phyloP scores from a whole-genome alignment of 2,329 filamentous ascomycete genomes.

The Fusarium neocosmosporiellum region DNA sequence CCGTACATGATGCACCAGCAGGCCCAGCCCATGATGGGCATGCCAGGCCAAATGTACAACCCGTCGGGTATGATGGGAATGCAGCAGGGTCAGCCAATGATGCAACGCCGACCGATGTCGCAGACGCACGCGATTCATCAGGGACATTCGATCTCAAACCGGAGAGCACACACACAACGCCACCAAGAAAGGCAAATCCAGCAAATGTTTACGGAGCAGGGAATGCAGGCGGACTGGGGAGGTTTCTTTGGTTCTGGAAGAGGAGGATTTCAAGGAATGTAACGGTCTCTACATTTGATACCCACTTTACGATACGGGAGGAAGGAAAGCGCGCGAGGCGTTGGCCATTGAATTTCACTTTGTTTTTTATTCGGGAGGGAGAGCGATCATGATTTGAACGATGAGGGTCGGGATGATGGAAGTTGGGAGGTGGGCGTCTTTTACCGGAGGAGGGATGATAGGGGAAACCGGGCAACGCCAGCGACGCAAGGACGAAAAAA shows the following conservation, averaged over 20 bases:
- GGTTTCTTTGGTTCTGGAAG: slow-evolving; percentile 59
- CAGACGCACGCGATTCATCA: slow-evolving; percentile 41
- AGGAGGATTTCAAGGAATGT: slow-evolving; percentile 58
- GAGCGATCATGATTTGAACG: slow-evolving; percentile 39
- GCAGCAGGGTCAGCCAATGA: slow-evolving; percentile 49
- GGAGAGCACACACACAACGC: slow-evolving; percentile 41
- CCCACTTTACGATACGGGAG: slow-evolving; percentile 50
- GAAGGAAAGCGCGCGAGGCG: slow-evolving; percentile 41
- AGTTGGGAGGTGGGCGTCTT: slow-evolving; percentile 16
- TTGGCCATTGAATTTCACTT: slow-evolving; percentile 36
- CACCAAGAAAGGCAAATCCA: slow-evolving; percentile 58
- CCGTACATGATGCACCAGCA: slow-evolving; percentile 71
- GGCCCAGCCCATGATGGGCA: slow-evolving; percentile 55
- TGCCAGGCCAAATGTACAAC: slow-evolving; percentile 58
- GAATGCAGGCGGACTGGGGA: slow-evolving; percentile 59
- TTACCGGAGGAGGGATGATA: slow-evolving; percentile 1
- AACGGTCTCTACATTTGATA: slow-evolving; percentile 52
- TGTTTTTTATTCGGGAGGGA: slow-evolving; percentile 27
- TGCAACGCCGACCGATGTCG: slow-evolving; percentile 36
- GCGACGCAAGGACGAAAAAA: slow-evolving; percentile 15
- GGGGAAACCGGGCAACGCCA: neutral
- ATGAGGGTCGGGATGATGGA: slow-evolving; percentile 22
- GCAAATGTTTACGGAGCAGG: slow-evolving; percentile 61
- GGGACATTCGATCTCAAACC: slow-evolving; percentile 37
- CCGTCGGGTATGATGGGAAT: slow-evolving; percentile 56